phyloP scores from a whole-genome alignment of 2,329 filamentous ascomycete species.

The Hymenoscyphus repandus region DNA sequence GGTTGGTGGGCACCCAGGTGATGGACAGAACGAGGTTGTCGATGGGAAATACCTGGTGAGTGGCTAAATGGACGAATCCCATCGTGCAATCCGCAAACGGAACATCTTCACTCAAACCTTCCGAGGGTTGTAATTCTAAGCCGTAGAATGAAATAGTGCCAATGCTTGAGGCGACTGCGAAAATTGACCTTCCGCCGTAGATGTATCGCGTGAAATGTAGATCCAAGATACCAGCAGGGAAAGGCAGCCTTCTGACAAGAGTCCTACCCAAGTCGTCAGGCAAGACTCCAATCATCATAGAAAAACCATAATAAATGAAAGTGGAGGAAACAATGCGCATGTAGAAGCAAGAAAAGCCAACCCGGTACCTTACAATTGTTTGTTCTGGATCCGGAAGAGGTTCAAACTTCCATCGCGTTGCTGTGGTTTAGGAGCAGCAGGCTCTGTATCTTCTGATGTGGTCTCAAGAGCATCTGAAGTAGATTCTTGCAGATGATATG shows the following conservation, averaged over 20 bases:
- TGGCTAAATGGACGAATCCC: conserved; percentile 34
- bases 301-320: conserved; percentile 5
- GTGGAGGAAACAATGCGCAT: background rate
- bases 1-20: conserved; percentile 9
- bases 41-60: conserved; percentile 43
- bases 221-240: conserved; percentile 75
- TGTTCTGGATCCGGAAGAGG: conserved; percentile 52
- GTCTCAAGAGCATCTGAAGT: conserved; percentile 41
- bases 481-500: conserved; percentile 67
- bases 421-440: conserved; percentile 41
- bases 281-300: background rate
- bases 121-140: conserved; percentile 30
- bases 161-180: conserved; percentile 75
- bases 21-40: conserved; percentile 18
- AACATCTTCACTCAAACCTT: background rate
- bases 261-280: conserved; percentile 36
- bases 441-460: conserved; percentile 30
- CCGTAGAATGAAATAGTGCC: conserved; percentile 63
- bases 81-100: background rate
- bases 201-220: conserved; percentile 65
- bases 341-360: conserved; percentile 6
- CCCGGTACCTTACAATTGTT: conserved; percentile 47
- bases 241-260: conserved; percentile 52
- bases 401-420: conserved; percentile 69
- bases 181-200: conserved; percentile 36